A percentile compares a stretch with the other conserved stretches of the same genome.
Evolutionary conservation across 345 rosid genomes (phyloP).

Genomic region (Jatropha curcas): DNA sequence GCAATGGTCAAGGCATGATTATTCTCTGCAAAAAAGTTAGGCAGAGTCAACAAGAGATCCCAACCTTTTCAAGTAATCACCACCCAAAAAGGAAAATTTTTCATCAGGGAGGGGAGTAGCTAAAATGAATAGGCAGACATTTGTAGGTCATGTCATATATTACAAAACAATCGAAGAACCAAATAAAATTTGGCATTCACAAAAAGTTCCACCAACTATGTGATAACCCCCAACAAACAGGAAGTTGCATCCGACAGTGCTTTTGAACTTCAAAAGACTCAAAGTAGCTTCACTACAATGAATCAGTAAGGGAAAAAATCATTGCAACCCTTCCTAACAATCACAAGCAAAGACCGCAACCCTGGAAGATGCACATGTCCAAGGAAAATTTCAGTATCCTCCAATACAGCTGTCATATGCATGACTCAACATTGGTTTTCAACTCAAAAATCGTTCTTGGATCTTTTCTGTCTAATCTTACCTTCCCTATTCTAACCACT

Average conservation of each 20-base stretch:
- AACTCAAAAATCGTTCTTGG: background rate
- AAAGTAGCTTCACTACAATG: background rate
- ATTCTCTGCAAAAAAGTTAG: constrained; percentile 61
- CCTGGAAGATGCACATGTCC: background rate
- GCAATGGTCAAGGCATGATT: constrained; percentile 73
- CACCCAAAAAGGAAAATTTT: background rate
- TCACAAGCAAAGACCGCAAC: background rate
- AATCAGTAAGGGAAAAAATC: background rate
- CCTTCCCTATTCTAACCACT: background rate
- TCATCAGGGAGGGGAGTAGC: background rate
- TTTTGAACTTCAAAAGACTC: background rate
- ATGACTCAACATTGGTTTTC: background rate
- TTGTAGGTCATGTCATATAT: background rate
- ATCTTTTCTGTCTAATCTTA: background rate
- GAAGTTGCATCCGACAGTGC: no score
- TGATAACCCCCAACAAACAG: no score
- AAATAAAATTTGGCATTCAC: background rate
- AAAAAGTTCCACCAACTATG: no score
- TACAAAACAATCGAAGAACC: background rate
- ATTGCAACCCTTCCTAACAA: background rate
- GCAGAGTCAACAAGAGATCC: constrained; percentile 22
- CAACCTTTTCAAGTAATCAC: constrained; percentile 6
- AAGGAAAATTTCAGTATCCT: background rate
- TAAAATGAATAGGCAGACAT: background rate
- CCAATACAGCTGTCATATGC: background rate